Evolutionary conservation across 164 flowering plant genomes (phyloP), one percentile per base, ranked within the genome.

Genomic region (Nelumbo lutea): DNA sequence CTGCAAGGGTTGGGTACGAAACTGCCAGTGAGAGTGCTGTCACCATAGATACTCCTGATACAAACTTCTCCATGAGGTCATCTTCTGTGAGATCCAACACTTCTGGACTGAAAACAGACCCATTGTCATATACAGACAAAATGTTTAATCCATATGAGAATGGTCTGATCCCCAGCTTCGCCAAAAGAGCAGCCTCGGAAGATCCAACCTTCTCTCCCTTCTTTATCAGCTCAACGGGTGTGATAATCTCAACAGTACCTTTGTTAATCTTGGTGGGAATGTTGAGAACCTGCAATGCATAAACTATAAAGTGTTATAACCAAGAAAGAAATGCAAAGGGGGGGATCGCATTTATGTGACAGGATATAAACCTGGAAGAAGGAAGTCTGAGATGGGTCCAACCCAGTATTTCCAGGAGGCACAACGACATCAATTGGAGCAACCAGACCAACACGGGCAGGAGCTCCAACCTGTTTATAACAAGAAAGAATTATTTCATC

Each of bases 391-490:
- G 83, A 80, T 42, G 83, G 80, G 51, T 80, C 76, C 3, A 77
- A 76, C 13, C 78, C 80, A 42, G 80, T 80, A 75, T 72, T 80
- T 3, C 79, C 83, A 52, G 80, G 80, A 6, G 80, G 80, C 53
- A 77, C 80, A 62, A 80, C 68, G 9, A 75, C 80, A 73, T 80
- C 83, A 70, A 74, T 67, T 10, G 83, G 83, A 45, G 83, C 83
- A n/a, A 80, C 68, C 41, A 75, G 48, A 15, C 83, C 83, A 60
- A 80, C 77, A 68, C 83, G 78, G 47, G 83, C 83, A 46, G 83
- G 83, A 42, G 78, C 83, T 74, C 83, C 83, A 60, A 80, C 83
- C 83, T 80, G 69, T 68, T 56, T 46, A 68, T 48, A 70, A 27
- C 10, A 38, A 68, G 56, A 70, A 4, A 7, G 53, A 27, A 45